A percentile compares a stretch with the other conserved stretches of the same genome.
phyloP scores from a whole-genome alignment of 75 land plant genomes.

The Isoetes taiwanensis region DNA sequence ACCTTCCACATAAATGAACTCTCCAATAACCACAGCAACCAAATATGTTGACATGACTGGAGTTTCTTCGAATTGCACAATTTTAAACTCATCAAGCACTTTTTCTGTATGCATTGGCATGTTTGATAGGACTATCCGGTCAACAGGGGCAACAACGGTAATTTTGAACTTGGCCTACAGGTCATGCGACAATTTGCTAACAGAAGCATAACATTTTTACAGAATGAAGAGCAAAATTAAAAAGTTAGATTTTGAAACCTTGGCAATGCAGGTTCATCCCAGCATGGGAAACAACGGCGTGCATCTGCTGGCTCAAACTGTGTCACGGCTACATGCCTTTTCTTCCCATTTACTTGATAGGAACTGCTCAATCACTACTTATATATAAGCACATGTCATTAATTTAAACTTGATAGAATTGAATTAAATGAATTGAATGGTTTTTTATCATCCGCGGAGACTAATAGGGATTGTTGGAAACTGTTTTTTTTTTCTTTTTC shows the following conservation, averaged over 20 bases:
- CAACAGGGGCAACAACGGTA: constrained; percentile 60
- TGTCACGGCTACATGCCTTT: constrained; percentile 86
- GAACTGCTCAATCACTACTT: no score
- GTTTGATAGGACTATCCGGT: constrained; percentile 73
- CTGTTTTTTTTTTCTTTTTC: no score
- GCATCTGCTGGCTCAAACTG: constrained; percentile 97
- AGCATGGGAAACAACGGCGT: constrained; percentile 93
- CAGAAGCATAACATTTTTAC: no score
- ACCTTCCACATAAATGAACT: constrained; percentile 75
- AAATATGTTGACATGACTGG: constrained; percentile 94
- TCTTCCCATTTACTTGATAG: constrained; percentile 59
- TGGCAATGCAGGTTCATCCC: constrained; percentile 96
- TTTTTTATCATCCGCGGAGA: no score
- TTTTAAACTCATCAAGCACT: constrained; percentile 21
- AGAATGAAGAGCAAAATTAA: no score
- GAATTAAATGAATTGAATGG: no score
- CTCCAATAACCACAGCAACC: constrained; percentile 87
- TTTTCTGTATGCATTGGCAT: constrained; percentile 76
- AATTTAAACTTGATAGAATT: no score
- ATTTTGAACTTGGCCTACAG: constrained; percentile 83
- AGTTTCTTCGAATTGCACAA: constrained; percentile 55
- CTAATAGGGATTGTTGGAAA: no score
- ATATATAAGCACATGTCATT: no score
- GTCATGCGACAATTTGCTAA: no score
- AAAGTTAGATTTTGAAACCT: no score